Evolutionary conservation across 1,139 yeast genomes (phyloP).

Genomic region (Debaryomycetaceae sp.): DNA sequence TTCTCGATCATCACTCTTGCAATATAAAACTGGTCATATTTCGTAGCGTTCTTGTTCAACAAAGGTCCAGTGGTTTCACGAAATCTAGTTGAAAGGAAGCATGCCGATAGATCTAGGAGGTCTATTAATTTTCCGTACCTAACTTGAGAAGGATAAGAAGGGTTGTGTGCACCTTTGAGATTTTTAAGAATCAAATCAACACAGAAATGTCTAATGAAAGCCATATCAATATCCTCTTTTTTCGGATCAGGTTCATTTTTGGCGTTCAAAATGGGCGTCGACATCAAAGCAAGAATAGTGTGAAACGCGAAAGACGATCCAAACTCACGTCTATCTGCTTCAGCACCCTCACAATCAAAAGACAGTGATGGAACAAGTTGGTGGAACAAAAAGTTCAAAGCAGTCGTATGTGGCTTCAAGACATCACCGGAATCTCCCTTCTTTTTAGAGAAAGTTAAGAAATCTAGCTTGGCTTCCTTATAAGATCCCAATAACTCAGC

Average conservation of each 20-base stretch:
- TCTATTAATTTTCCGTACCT: constrained; percentile 57
- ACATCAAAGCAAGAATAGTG: constrained; percentile 57
- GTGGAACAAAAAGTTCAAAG: constrained; percentile 73
- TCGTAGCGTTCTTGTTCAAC: constrained; percentile 47
- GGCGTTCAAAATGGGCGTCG: constrained; percentile 47
- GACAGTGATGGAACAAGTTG: constrained; percentile 64
- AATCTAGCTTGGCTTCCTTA: constrained; percentile 77
- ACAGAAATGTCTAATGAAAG: constrained; percentile 69
- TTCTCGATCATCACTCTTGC: constrained; percentile 66
- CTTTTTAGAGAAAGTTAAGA: constrained; percentile 71
- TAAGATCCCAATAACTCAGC: constrained; percentile 77
- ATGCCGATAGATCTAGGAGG: constrained; percentile 51
- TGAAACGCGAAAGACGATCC: constrained; percentile 51
- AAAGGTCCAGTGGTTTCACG: constrained; percentile 43
- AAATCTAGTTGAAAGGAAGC: constrained; percentile 40
- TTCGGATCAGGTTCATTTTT: constrained; percentile 44
- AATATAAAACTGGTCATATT: constrained; percentile 57
- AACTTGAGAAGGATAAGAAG: constrained; percentile 21
- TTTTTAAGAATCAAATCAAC: constrained; percentile 68
- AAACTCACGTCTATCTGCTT: constrained; percentile 38
- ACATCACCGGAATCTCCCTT: constrained; percentile 22
- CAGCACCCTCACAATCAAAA: constrained; percentile 24
- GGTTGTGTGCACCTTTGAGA: constrained; percentile 46
- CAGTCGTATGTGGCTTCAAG: constrained; percentile 64
- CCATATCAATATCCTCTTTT: constrained; percentile 63